Evolutionary conservation across 257 asterid species (phyloP).

Genomic region (Jasminum sambac): DNA sequence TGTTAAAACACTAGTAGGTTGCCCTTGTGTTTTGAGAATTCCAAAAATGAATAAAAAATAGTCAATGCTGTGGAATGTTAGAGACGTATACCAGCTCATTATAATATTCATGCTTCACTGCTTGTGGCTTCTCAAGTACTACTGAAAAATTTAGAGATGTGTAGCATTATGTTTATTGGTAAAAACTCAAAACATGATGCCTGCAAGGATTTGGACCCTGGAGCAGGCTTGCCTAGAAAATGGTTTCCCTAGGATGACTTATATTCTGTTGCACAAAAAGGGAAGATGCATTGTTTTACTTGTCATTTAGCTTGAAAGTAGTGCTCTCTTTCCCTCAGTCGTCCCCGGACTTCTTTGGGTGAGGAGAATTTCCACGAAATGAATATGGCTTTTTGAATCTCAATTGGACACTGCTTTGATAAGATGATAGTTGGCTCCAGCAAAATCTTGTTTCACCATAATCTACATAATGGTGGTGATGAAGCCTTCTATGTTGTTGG

Average conservation of each 20-base stretch:
- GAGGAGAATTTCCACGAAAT: background rate
- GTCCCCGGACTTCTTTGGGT: background rate
- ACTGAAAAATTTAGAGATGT: too few species aligned
- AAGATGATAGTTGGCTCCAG: background rate
- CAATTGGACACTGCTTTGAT: background rate
- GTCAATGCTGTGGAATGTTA: background rate
- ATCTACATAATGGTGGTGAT: background rate
- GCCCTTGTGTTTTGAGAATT: background rate
- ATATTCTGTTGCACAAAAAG: background rate
- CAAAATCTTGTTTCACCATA: background rate
- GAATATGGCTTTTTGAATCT: background rate
- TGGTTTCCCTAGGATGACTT: background rate
- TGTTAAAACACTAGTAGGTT: too few species aligned
- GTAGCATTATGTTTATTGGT: background rate
- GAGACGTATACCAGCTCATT: background rate
- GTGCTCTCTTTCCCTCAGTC: too few species aligned
- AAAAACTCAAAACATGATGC: background rate
- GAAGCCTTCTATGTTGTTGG: background rate
- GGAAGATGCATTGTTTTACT: background rate
- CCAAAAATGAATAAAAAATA: background rate
- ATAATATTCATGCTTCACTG: background rate
- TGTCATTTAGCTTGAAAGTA: background rate
- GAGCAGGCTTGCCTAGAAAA: background rate
- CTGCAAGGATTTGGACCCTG: background rate
- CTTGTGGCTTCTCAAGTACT: too few species aligned